Base-by-base conservation (phyloP, 305 asterid genomes). In the Andrographis paniculata region DNA sequence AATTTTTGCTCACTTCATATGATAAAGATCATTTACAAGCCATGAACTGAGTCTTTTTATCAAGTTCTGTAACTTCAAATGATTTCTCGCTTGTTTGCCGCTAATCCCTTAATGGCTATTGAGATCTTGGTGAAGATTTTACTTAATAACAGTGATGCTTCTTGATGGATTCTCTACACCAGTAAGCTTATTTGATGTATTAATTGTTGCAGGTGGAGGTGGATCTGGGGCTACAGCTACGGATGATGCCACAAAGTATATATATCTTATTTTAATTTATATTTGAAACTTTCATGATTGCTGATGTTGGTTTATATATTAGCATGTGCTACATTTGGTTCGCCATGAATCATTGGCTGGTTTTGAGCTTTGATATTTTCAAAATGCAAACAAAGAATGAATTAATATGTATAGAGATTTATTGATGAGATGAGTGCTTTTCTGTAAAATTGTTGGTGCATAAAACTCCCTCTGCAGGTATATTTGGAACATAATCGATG, bases 231-330 rank as follows among this genome's bases (percentile, higher is more conserved):
- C 14, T 1, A 64, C 76, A 43, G 76, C 79, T 28, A 66, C 80
- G 42, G 85, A 77, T 45, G 97, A 87, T 54, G 87, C 87, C 21
- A 85, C 97, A 64, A 88, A 88, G 97, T 88, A 84, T 47, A 64
- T 62, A 48, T 40, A 21, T 52, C 31, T 20, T 17, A 42, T 30
- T 20, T 20, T 36, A 7, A 0, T 21, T 23, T 35, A 35, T 35
- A 11, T 35, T 35, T 7, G 12, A 35, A 8, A n/a, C n/a, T 35
- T 28, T 12, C 10, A 6, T 14, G 19, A 6, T 38, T 3, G 4
- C 6, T 38, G 43, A 38, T 38, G 5, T 0, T 38, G 19, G 18
- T 38, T 5, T 14, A 14, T 38, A 9, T n/a, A 38, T 10, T 38
- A 38, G 18, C 43, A 16, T n/a, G 43, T 5, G 9, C 20, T 3